Conservation (phyloP, 805 yeast genomes). For the Candida sphagnicola region DNA sequence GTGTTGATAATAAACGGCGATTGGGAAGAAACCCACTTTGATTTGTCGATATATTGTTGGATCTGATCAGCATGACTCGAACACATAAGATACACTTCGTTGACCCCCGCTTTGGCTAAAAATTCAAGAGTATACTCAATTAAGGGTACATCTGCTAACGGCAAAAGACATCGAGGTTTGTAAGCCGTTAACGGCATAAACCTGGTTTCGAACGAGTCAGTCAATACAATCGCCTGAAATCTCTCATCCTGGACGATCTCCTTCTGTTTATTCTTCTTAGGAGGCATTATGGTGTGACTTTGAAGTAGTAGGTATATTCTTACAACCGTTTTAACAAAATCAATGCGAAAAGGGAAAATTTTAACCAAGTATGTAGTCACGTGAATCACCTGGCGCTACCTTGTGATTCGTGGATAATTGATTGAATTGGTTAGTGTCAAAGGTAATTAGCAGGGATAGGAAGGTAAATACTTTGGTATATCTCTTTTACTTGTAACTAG, state of each 20-base stretch:
- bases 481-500: too few relatives aligned
- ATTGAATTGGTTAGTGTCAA: too few relatives aligned
- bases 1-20: constrained; percentile 82
- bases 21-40: constrained; percentile 62
- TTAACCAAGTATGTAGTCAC: too few relatives aligned
- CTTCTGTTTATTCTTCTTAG: constrained; percentile 48
- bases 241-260: constrained; percentile 66
- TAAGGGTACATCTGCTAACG: constrained; percentile 89
- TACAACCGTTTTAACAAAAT: too few relatives aligned
- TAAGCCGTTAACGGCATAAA: constrained; percentile 89
- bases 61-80: constrained; percentile 88
- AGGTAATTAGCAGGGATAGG: too few relatives aligned
- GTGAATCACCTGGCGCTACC: too few relatives aligned
- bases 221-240: constrained; percentile 89
- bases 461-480: too few relatives aligned
- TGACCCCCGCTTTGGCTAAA: constrained; percentile 83
- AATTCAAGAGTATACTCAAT: constrained; percentile 94
- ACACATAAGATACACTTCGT: constrained; percentile 87
- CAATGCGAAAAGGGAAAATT: too few relatives aligned
- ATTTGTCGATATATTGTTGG: constrained; percentile 69
- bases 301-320: not conserved
- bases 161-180: constrained; percentile 86
- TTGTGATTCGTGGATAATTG: too few relatives aligned
- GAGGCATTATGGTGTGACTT: constrained; percentile 30
- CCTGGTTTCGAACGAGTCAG: constrained; percentile 89